Base-by-base conservation (phyloP, 345 rosid genomes). In the Durio zibethinus region DNA sequence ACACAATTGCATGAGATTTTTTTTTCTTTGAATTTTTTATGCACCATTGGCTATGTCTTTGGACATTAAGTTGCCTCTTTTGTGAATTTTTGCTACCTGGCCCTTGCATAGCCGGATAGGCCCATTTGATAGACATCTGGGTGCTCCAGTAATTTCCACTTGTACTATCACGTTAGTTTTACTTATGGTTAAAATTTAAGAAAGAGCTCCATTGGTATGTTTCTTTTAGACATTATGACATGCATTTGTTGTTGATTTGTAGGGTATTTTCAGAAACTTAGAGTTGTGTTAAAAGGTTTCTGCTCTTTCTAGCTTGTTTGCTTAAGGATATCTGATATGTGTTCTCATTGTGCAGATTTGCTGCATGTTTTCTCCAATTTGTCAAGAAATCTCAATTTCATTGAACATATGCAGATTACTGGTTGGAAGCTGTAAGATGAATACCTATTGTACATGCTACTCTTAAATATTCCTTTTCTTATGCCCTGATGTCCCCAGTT, bases 401-500 rank as follows among this genome's bases (percentile, higher is more conserved):
- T 94, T 48, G 98, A 94, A 73, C 89, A 94, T 81, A 84, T 84
- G 78, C 90, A 83, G 82, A 89, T 92, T 66, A 80, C 91, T 71
- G 98, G 98, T 36, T 94, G 98, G 98, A 94, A 94, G 85, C 87
- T 94, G 97, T 94, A 92, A 90, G 97, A 79, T 54, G 18, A 56
- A 10, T 15, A n/a, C 66, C 72, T 53, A 45, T n/a, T 78, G 6
- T 59, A 56, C 48, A 59, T 18, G 36, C 52, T 56, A 35, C 35
- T 59, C 73, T 52, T 45, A 42, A 25, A 29, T 35, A 36, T 67
- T 61, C 8, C 25, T 60, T 66, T 48, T 66, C 40, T 38, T 52
- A 21, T 52, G 29, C 76, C 40, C 20, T 33, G 43, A 57, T 45
- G 33, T 33, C 40, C 15, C 54, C 11, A n/a, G 16, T 21, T 6